Conservation (phyloP, 75 land plant species). For the Pseudotsuga menziesii region DNA sequence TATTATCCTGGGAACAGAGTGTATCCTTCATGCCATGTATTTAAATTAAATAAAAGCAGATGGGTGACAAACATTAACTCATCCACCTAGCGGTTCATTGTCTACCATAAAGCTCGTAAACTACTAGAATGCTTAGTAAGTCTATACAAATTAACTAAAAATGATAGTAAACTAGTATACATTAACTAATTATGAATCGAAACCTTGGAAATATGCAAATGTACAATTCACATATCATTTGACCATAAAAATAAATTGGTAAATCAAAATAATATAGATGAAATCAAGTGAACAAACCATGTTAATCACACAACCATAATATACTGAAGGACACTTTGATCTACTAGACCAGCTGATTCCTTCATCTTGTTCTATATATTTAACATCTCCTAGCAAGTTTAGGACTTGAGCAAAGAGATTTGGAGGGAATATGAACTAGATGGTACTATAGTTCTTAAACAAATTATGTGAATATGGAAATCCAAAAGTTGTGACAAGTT, state of each 20-base stretch:
- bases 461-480: constrained; percentile 58
- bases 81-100: too few relatives aligned
- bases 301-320: constrained; percentile 71
- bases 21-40: neutral
- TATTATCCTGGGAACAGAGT: constrained; percentile 41
- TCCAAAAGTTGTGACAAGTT: constrained; percentile 89
- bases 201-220: too few relatives aligned
- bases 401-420: constrained; percentile 76
- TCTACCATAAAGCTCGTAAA: too few relatives aligned
- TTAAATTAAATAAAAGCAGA: neutral
- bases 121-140: too few relatives aligned
- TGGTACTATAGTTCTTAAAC: constrained; percentile 17
- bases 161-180: too few relatives aligned
- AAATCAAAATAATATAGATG: neutral
- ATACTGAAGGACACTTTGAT: constrained; percentile 40
- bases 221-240: neutral
- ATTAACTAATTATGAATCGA: too few relatives aligned
- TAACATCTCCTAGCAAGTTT: constrained; percentile 59
- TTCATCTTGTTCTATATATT: constrained; percentile 53
- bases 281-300: constrained; percentile 37
- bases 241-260: neutral
- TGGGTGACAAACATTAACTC: too few relatives aligned
- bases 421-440: constrained; percentile 92
- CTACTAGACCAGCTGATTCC: constrained; percentile 78
- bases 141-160: too few relatives aligned